Evolutionary conservation across 495 filamentous ascomycete genomes (phyloP), one percentile per base, ranked within the genome.

Genomic region (Penicillium desertorum): DNA sequence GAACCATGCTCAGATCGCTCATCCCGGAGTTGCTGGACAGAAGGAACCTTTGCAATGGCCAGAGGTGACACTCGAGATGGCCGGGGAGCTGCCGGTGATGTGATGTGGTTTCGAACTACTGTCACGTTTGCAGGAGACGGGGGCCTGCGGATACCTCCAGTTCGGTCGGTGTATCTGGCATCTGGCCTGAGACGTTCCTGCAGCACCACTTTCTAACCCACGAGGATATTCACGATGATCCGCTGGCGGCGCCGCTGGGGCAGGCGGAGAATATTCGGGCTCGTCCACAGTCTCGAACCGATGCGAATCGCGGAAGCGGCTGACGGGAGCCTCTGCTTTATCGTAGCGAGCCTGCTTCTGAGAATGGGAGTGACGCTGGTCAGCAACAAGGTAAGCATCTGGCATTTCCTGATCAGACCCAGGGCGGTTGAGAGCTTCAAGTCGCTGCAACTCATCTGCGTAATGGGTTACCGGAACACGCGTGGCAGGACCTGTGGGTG

Each of bases 21-120:
- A 34, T 65, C 64, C 47, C 62, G 71, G 22, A 56, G 45, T 54
- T 74, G 74, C 30, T 71, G 68, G 25, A 72, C 73, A 5, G 81
- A 77, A 27, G 83, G 81, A 39, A 78, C 77, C 65, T 86, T 88
- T 43, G 84, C 75, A 27, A 80, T 79, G 22, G 88, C 86, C 45
- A 94, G 69, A 9, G 89, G 89, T 19, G 91, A 92, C 20, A 94
- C 87, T 61, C 89, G 84, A 32, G 87, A 86, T 30, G 91, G 91
- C 57, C 90, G 89, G 37, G 91, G 91, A 45, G 91, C 91, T 60
- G 88, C 75, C 25, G 91, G 90, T 17, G 88, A 88, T 12, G 76
- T 81, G 50, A 86, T 85, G 61, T 85, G 81, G 62, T 85, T 87
- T 57, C 76, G 76, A 53, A 85, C 70, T 36, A 86, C 71, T 46